Base-by-base conservation (phyloP, 805 yeast species). In the Martiniozyma abietophila region DNA sequence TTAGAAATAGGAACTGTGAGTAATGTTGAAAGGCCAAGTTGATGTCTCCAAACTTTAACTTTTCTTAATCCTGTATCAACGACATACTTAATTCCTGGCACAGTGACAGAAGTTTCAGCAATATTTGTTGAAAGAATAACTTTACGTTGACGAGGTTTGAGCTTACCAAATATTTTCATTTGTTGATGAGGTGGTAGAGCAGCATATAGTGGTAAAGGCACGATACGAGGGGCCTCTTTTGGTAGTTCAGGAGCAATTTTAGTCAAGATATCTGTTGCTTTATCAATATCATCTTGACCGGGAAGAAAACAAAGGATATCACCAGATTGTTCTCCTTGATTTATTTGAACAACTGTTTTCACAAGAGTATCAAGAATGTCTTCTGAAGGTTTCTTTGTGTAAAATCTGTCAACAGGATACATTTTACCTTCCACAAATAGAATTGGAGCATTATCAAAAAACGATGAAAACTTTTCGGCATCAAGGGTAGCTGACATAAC, bases 401-500 rank as follows among this genome's bases (percentile, higher is more conserved):
- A 89, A 34, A 67, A 67, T 40, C 83, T 69, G 17, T 82, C 73
- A 1, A 92, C 98, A 1, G 85, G 81, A 54, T 65, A 88, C 69
- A 80, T 80, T 47, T 89, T 76, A 48, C 98, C 99, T 56, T 86
- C 94, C 3, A 92, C 83, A 46, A 66, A 84, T 31, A 86, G 58
- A 19, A 88, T 81, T n/a, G 88, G 92, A 1, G 95, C 88, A 40
- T 71, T 57, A 45, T 71, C 59, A 53, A 83, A 92, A 57, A 92
- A 89, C 12, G 57, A 61, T 62, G 89, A 97, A 59, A 88, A 89
- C 65, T 89, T 92, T 57, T 86, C 92, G 3, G 97, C 96, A 62
- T 89, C 97, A 55, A 89, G 69, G 2, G 98, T 92, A 42, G 97
- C 98, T 48, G 96, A 86, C 96, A 92, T 94, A 44, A 92, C 72